phyloP scores from a whole-genome alignment of 352 stramenopile species.

The Globisporangium splendens region DNA sequence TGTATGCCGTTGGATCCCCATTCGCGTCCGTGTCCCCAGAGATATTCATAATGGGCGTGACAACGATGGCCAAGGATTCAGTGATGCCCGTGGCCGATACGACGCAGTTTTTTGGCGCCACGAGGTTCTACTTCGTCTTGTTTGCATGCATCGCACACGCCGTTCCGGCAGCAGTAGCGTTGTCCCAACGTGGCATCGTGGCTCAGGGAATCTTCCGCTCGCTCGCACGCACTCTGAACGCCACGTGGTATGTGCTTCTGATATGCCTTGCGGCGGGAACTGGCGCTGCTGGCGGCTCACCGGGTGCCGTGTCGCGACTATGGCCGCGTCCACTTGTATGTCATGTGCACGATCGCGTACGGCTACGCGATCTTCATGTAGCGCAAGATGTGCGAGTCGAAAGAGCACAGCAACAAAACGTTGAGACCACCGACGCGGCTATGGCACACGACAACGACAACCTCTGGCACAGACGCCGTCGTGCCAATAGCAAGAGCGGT shows the following conservation, averaged over 20 bases:
- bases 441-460: too few species aligned
- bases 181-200: slow-evolving; percentile 14
- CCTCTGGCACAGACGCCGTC: too few species aligned
- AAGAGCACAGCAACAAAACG: neutral
- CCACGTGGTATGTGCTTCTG: slow-evolving; percentile 5
- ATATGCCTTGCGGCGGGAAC: neutral
- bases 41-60: too few species aligned
- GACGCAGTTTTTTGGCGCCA: slow-evolving; percentile 13
- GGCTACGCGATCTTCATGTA: slow-evolving; percentile 3
- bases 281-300: neutral
- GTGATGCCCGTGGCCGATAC: too few species aligned
- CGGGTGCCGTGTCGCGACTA: slow-evolving; percentile 1
- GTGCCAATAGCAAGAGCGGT: too few species aligned
- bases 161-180: slow-evolving; percentile 13
- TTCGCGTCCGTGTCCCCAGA: slow-evolving; percentile 14
- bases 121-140: slow-evolving; percentile 25
- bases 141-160: slow-evolving; percentile 20
- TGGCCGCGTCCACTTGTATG: slow-evolving; percentile 8
- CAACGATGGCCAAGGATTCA: too few species aligned
- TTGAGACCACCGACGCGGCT: too few species aligned
- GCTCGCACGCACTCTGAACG: slow-evolving; percentile 4
- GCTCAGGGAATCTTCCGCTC: slow-evolving; percentile 9
- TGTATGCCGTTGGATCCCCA: slow-evolving; percentile 27
- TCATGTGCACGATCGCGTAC: slow-evolving; percentile 9
- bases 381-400: neutral